phyloP scores from a whole-genome alignment of 1,284 basidiomycete species.

The Tilletia indica region DNA sequence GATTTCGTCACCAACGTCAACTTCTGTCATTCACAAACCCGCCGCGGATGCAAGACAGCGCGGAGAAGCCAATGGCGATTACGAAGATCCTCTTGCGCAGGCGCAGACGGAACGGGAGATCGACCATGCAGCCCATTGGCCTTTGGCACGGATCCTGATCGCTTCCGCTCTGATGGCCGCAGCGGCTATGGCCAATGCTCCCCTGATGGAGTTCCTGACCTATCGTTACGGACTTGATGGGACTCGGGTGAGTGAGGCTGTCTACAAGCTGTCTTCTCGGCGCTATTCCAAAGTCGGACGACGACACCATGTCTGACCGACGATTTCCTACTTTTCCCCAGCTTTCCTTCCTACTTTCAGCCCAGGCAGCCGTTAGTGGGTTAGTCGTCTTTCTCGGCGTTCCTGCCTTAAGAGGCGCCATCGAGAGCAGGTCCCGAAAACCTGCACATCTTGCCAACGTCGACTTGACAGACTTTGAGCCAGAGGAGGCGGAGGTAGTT shows the following conservation, averaged over 20 bases:
- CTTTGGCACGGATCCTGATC: background rate
- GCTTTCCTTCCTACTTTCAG: background rate
- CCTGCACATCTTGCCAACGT: no score
- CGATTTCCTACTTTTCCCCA: background rate
- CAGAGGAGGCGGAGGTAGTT: background rate
- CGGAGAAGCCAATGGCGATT: no score
- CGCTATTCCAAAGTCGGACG: background rate
- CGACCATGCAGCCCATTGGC: background rate
- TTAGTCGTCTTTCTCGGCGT: background rate
- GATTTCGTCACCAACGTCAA: no score
- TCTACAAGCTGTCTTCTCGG: no score
- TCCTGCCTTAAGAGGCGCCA: background rate
- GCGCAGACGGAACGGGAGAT: background rate
- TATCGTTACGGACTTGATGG: background rate
- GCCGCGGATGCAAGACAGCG: background rate
- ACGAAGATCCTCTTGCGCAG: background rate
- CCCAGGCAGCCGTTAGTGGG: background rate
- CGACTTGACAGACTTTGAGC: no score
- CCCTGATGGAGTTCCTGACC: constrained; percentile 4
- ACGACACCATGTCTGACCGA: background rate
- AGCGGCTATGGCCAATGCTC: background rate
- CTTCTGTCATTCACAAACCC: no score
- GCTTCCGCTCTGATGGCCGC: background rate
- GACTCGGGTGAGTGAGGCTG: background rate
- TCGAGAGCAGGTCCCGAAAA: background rate